These are phyloP conservation scores for Agrocybe praecox DNA, from an alignment of 768 basidiomycete genomes.

Conservation along the genomic window DNA sequence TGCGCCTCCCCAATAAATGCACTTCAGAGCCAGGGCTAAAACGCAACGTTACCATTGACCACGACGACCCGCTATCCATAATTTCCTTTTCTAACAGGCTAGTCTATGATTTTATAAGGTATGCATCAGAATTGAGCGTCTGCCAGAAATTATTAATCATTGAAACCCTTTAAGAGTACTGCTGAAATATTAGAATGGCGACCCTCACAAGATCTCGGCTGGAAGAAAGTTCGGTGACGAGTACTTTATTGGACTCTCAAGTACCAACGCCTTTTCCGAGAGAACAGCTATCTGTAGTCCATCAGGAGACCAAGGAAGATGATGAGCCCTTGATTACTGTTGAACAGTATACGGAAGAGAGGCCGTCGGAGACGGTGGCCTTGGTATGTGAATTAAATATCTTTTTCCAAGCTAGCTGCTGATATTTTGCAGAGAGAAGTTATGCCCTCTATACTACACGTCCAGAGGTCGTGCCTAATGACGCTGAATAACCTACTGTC, in stretches of 20 bases:
- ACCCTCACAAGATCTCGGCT: slow-evolving; percentile 39
- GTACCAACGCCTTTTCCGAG: slow-evolving; percentile 45
- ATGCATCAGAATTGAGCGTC: no score
- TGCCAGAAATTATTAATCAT: no score
- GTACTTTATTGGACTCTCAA: slow-evolving; percentile 25
- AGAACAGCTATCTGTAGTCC: slow-evolving; percentile 27
- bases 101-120: no score
- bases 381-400: slow-evolving; percentile 22
- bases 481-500: slow-evolving; percentile 73
- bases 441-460: slow-evolving; percentile 70
- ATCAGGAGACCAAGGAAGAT: not conserved
- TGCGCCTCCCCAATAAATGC: not conserved
- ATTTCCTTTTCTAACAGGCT: no score
- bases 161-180: no score
- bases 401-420: not conserved
- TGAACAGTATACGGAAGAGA: slow-evolving; percentile 6
- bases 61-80: no score
- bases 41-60: no score
- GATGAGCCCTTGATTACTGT: slow-evolving; percentile 2
- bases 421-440: slow-evolving; percentile 51
- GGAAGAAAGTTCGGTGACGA: slow-evolving; percentile 22
- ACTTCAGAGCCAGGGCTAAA: no score
- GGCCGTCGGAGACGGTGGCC: slow-evolving; percentile 16
- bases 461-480: slow-evolving; percentile 75
- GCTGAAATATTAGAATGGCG: slow-evolving; percentile 30